Percentiles rank a stretch among this genome's conserved stretches.
Evolutionary conservation across 306 rosid genomes (phyloP).

Genomic region (Abrus pulchellus): DNA sequence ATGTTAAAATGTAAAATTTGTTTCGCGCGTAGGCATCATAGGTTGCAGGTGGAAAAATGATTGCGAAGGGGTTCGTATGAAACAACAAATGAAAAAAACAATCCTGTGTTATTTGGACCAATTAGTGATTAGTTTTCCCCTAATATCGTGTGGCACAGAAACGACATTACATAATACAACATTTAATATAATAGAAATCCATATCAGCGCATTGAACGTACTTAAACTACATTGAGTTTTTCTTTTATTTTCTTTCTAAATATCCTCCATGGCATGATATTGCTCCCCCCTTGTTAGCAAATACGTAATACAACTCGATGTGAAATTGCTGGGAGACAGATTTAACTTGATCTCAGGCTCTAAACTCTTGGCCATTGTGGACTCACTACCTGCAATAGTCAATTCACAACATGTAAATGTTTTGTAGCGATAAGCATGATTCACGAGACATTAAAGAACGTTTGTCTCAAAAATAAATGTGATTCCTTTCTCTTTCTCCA

Average conservation of each 20-base stretch:
- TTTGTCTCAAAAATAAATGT: background rate
- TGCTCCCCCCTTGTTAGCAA: constrained; percentile 2
- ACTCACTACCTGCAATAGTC: constrained; percentile 83
- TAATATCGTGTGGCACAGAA: background rate
- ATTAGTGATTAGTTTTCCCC: background rate
- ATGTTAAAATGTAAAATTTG: background rate
- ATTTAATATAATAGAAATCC: background rate
- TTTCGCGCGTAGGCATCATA: background rate
- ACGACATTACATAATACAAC: constrained; percentile 6
- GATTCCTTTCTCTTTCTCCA: constrained; percentile 4
- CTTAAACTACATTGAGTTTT: background rate
- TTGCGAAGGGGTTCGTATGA: background rate
- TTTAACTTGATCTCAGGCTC: background rate
- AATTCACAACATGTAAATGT: background rate
- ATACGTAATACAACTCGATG: constrained; percentile 14
- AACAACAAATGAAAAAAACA: constrained; percentile 16
- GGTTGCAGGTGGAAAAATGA: constrained; percentile 12
- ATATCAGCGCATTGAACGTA: background rate
- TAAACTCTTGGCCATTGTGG: constrained; percentile 95
- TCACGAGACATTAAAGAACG: background rate
- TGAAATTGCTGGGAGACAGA: constrained; percentile 15
- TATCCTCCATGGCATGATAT: background rate
- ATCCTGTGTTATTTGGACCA: background rate
- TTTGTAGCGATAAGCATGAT: background rate
- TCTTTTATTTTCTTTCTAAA: constrained; percentile 19